Conservation (phyloP, 345 rosid genomes). For the Leavenworthia alabamica region DNA sequence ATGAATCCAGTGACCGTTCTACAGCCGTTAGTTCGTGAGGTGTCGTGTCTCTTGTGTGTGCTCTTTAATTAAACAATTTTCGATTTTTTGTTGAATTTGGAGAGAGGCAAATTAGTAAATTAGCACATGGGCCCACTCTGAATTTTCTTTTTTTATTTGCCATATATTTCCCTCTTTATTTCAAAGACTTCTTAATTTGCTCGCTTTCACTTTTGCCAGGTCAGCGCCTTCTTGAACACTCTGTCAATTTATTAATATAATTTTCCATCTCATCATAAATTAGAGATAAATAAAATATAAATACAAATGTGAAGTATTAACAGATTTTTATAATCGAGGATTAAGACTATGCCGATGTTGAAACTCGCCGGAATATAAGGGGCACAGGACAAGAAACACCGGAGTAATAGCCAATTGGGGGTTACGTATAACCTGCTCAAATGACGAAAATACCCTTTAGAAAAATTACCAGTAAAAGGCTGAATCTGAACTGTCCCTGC, state of each 20-base stretch:
- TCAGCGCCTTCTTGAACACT: conserved; percentile 3
- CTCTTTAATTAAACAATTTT: neutral
- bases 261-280: neutral
- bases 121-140: conserved; percentile 13
- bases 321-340: neutral
- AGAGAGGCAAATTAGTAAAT: conserved; percentile 11
- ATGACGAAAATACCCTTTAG: conserved; percentile 10
- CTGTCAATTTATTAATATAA: neutral
- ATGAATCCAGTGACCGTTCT: neutral
- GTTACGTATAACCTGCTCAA: neutral
- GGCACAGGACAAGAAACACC: neutral
- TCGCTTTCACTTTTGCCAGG: conserved; percentile 10
- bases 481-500: neutral
- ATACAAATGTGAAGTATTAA: neutral
- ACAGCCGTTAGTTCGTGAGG: conserved; percentile 17
- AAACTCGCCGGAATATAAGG: neutral
- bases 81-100: neutral
- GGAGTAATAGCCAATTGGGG: neutral
- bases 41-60: conserved; percentile 3
- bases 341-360: neutral
- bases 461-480: neutral
- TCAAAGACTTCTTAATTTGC: neutral
- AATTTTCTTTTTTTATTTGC: neutral
- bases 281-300: neutral
- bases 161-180: neutral